These are phyloP conservation scores for Brassica rapa DNA, from an alignment of 345 rosid genomes.

Conservation along the genomic window DNA sequence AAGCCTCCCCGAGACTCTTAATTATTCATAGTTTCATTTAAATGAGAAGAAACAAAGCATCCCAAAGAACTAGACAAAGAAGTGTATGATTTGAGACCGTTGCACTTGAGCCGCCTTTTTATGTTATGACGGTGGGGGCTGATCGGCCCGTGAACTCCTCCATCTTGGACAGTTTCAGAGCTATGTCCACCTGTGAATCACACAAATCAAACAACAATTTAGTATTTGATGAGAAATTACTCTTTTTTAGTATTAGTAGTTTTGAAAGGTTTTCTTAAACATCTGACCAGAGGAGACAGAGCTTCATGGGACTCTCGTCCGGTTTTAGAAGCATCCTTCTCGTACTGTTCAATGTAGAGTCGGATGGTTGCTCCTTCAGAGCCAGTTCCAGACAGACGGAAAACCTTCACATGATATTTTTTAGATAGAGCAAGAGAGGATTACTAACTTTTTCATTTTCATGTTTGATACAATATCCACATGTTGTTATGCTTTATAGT, in stretches of 20 bases:
- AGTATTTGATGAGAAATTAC: background rate
- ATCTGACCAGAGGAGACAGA: constrained; percentile 82
- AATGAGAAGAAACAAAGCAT: constrained; percentile 20
- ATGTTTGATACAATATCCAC: background rate
- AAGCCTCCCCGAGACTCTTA: constrained; percentile 16
- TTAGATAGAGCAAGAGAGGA: background rate
- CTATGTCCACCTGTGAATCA: constrained; percentile 75
- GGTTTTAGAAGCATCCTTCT: constrained; percentile 85
- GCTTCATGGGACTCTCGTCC: constrained; percentile 93
- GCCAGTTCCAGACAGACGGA: constrained; percentile 98
- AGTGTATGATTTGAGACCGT: constrained; percentile 12
- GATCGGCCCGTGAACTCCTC: constrained; percentile 89
- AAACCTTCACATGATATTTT: constrained; percentile 52
- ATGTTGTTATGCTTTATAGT: background rate
- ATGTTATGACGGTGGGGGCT: constrained; percentile 93
- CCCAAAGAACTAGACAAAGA: constrained; percentile 6
- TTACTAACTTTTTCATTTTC: background rate
- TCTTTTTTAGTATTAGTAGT: background rate
- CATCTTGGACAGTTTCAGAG: constrained; percentile 92
- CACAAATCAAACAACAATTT: constrained; percentile 6
- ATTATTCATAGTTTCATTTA: constrained; percentile 23
- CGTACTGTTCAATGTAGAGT: constrained; percentile 94
- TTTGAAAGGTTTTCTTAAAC: background rate
- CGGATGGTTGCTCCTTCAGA: constrained; percentile 99
- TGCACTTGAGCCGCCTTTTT: constrained; percentile 31